phyloP scores from a whole-genome alignment of 2,329 filamentous ascomycete species.

The Talaromyces sp. region DNA sequence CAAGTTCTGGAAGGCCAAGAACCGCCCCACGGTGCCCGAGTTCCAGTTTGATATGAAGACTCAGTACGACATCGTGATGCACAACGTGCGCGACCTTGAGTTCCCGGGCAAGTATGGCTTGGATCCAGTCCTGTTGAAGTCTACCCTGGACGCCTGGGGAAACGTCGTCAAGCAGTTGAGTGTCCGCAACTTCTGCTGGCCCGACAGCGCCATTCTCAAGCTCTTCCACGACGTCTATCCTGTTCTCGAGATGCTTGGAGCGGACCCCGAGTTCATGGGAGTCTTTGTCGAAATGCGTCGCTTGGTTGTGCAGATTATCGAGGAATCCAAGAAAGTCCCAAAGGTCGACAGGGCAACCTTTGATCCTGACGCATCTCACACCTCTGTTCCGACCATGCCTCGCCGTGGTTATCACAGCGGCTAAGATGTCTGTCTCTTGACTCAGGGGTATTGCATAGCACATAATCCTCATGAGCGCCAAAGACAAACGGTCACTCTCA shows the following conservation, averaged over 20 bases:
- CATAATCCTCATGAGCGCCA: background rate
- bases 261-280: constrained; percentile 31
- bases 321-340: constrained; percentile 4
- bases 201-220: constrained; percentile 46
- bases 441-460: background rate
- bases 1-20: constrained; percentile 41
- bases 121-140: constrained; percentile 38
- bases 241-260: constrained; percentile 48
- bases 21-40: constrained; percentile 44
- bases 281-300: constrained; percentile 21
- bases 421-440: background rate
- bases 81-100: constrained; percentile 41
- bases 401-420: background rate
- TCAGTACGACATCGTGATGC: constrained; percentile 43
- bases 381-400: background rate
- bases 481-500: background rate
- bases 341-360: constrained; percentile 1
- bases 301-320: constrained; percentile 1
- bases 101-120: constrained; percentile 42
- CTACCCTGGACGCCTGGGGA: constrained; percentile 47
- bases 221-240: constrained; percentile 45
- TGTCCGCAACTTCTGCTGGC: constrained; percentile 46
- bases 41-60: constrained; percentile 51
- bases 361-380: background rate
- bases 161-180: constrained; percentile 43